phyloP scores from a whole-genome alignment of 2,329 filamentous ascomycete species.

The Ophiocordyceps camponoti-saundersi region DNA sequence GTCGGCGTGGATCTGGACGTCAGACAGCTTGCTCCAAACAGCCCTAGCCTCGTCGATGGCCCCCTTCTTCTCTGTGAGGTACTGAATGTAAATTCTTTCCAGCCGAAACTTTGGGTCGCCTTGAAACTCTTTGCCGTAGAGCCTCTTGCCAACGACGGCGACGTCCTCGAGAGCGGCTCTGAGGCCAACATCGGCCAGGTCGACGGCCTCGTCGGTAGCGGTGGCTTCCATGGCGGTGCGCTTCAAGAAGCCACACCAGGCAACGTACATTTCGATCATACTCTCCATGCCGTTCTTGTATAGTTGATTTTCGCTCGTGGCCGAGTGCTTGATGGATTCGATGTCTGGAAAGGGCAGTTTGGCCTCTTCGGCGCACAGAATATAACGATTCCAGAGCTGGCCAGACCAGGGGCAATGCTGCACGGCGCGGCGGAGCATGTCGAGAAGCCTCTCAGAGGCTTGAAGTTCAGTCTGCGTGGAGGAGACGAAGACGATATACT shows the following conservation, averaged over 20 bases:
- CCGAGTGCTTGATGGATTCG: constrained; percentile 79
- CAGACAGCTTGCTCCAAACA: constrained; percentile 56
- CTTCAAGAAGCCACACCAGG: constrained; percentile 89
- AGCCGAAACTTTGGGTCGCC: constrained; percentile 83
- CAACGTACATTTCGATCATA: constrained; percentile 76
- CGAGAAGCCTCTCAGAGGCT: constrained; percentile 33
- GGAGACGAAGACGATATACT: constrained; percentile 63
- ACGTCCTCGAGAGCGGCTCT: constrained; percentile 75
- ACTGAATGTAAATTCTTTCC: constrained; percentile 84
- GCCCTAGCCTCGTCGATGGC: constrained; percentile 60
- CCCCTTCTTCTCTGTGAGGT: constrained; percentile 69
- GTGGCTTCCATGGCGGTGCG: constrained; percentile 63
- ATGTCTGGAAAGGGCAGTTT: constrained; percentile 63
- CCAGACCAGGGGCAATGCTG: constrained; percentile 90
- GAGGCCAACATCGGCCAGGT: constrained; percentile 81
- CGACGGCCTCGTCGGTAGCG: constrained; percentile 64
- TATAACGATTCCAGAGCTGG: constrained; percentile 74
- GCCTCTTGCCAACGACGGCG: constrained; percentile 56
- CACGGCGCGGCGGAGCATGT: constrained; percentile 65
- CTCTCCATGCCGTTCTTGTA: constrained; percentile 77
- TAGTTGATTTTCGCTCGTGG: constrained; percentile 70
- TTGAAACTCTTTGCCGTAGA: constrained; percentile 57
- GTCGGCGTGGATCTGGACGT: constrained; percentile 48
- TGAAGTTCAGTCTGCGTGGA: constrained; percentile 21
- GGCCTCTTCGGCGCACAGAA: constrained; percentile 69